Conservation (phyloP, 768 basidiomycete genomes). For the Hortiboletus campestris region DNA sequence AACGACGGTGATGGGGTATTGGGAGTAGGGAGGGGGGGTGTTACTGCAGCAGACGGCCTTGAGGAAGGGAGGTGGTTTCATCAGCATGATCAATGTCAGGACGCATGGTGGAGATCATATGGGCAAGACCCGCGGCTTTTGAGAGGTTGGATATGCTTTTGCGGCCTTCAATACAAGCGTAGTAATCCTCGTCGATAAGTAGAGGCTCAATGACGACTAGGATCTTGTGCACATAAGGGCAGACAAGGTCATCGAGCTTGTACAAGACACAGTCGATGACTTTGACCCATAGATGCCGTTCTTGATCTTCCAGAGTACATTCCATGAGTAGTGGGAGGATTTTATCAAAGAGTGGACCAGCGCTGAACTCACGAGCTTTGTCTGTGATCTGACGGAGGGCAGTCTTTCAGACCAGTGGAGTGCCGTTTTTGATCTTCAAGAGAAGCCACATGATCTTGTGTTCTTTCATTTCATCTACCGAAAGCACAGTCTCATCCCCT, state of each 20-base stretch:
- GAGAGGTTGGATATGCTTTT: constrained; percentile 99
- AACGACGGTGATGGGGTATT: too few relatives aligned
- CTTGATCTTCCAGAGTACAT: constrained; percentile 95
- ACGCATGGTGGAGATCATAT: constrained; percentile 99
- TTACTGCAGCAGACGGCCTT: constrained; percentile 98
- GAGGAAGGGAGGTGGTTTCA: constrained; percentile 93
- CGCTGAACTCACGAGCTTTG: constrained; percentile 97
- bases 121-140: constrained; percentile 97
- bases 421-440: constrained; percentile 99
- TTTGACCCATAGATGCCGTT: constrained; percentile 96
- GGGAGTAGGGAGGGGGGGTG: too few relatives aligned
- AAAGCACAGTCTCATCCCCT: constrained; percentile 90
- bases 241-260: constrained; percentile 98
- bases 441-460: constrained; percentile 98
- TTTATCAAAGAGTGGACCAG: constrained; percentile 97
- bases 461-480: constrained; percentile 98
- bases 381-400: constrained; percentile 98
- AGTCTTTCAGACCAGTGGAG: constrained; percentile 96
- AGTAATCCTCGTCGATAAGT: constrained; percentile 97
- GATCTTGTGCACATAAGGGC: constrained; percentile 99
- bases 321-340: constrained; percentile 98
- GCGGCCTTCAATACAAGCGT: constrained; percentile 94
- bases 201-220: constrained; percentile 99
- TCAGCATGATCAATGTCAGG: constrained; percentile 99
- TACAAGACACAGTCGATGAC: constrained; percentile 98